phyloP scores from a whole-genome alignment of 192 early-diverging fungal species.

The Paraglomus brasilianum region DNA sequence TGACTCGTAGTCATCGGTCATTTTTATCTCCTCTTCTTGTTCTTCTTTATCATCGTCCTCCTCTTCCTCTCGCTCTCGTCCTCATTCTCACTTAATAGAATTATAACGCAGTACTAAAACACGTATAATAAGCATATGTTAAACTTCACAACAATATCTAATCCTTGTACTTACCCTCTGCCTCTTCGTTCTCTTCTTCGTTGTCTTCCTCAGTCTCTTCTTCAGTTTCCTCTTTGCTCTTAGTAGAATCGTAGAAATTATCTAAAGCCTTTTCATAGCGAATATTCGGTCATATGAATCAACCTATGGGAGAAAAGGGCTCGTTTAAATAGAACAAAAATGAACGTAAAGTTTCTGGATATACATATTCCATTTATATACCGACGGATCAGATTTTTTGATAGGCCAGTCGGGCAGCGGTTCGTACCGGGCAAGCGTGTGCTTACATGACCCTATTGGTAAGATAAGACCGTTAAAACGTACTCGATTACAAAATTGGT shows the following conservation, averaged over 20 bases:
- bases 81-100: slow-evolving; percentile 35
- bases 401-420: slow-evolving; percentile 80
- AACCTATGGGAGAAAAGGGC: slow-evolving; percentile 30
- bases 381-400: slow-evolving; percentile 49
- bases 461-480: background rate
- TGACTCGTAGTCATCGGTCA: slow-evolving; percentile 30
- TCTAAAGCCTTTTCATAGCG: slow-evolving; percentile 44
- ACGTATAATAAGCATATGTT: no score
- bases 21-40: slow-evolving; percentile 19
- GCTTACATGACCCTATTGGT: slow-evolving; percentile 45
- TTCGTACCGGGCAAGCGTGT: slow-evolving; percentile 72
- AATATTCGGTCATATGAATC: slow-evolving; percentile 2
- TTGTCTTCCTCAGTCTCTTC: slow-evolving; percentile 46
- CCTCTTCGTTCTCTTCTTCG: background rate
- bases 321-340: slow-evolving; percentile 33
- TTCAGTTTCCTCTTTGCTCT: slow-evolving; percentile 41
- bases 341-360: background rate
- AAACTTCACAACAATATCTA: background rate
- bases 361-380: slow-evolving; percentile 39
- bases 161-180: background rate
- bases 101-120: slow-evolving; percentile 22
- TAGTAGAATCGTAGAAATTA: slow-evolving; percentile 37
- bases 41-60: slow-evolving; percentile 39
- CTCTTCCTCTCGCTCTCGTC: slow-evolving; percentile 28
- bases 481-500: background rate